Base-by-base conservation (phyloP, 495 filamentous ascomycete species). In the Amorphotheca resinae region DNA sequence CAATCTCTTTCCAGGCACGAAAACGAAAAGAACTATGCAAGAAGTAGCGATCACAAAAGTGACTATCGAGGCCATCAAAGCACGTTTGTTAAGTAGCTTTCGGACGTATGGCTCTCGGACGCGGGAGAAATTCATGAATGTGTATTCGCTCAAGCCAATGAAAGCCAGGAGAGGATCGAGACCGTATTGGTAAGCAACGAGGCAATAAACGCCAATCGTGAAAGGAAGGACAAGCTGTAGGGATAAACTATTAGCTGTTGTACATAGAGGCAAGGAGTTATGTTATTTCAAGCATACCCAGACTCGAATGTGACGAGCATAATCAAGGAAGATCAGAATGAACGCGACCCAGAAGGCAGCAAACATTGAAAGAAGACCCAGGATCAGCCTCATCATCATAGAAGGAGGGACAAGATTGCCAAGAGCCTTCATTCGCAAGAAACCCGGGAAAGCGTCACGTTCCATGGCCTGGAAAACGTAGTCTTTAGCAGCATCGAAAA, bases 381-480 rank as follows among this genome's bases (percentile, higher is more conserved):
- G 59, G 16, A 87, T 81, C 31, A 95, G 63, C 15, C 91, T 76
- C 48, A 87, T 65, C 56, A 95, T 77, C 33, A 86, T 74, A 22
- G 84, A 91, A 15, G 88, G 72, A 3, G 88, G 91, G 16, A 96
- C 84, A 1, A 98, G 67, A 55, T 98, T 98, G 31, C 93, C 93
- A 11, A 98, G 71, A 5, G 88, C 91, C 65, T 95, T 95, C 54
- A 83, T 80, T 52, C 86, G 78, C 49, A 98, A 73, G 68, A 98
- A 98, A 17, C 88, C 88, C 3, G 91, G 91, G 62, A 95, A 98
- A 11, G 91, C 91, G 64, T 96, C 91, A 32, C 93, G 79, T 62
- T 99, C 91, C 93, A 99, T 99, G 2, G 91, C 91, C 58, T 96
- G 93, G 62, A 95, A 99, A 35, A 95, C 89, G 58, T 96, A 99